These are phyloP conservation scores for Trichophyton schoenleinii DNA, from an alignment of 2,329 filamentous ascomycete species.

Conservation along the genomic window DNA sequence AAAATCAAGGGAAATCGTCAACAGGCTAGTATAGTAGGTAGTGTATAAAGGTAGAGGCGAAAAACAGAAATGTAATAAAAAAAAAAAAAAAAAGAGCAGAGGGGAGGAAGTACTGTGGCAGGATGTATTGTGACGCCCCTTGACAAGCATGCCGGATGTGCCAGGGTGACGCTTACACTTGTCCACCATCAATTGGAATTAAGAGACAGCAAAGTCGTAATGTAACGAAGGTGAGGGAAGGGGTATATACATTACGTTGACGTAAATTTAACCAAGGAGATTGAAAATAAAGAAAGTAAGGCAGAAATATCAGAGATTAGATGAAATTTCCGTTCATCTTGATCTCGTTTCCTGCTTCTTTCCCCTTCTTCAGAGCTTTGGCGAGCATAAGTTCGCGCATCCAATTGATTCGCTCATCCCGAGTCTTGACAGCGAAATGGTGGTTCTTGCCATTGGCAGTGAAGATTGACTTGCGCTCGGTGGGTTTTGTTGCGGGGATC, in stretches of 20 bases:
- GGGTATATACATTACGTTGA: neutral
- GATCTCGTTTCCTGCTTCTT: conserved; percentile 20
- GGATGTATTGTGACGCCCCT: neutral
- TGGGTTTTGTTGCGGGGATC: conserved; percentile 35
- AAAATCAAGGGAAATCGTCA: neutral
- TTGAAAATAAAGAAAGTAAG: neutral
- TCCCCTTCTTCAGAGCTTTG: conserved; percentile 26
- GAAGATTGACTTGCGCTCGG: conserved; percentile 27
- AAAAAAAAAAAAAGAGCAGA: neutral
- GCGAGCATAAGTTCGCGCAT: conserved; percentile 37
- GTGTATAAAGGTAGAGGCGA: neutral
- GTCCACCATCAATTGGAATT: neutral
- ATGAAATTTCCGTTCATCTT: conserved; percentile 23
- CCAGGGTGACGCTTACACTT: neutral
- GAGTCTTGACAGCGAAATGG: conserved; percentile 77
- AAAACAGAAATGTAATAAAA: neutral
- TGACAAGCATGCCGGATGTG: neutral
- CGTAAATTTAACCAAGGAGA: neutral
- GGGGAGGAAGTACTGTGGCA: neutral
- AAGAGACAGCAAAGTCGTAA: neutral
- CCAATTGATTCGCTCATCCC: conserved; percentile 93
- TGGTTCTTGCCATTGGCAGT: conserved; percentile 59
- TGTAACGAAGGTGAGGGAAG: neutral
- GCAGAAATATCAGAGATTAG: conserved; percentile 6
- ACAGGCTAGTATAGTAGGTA: neutral